Percentiles rank a stretch among this genome's conserved stretches.
Conservation (phyloP, 257 asterid genomes). For the Lycium ferocissimum region DNA sequence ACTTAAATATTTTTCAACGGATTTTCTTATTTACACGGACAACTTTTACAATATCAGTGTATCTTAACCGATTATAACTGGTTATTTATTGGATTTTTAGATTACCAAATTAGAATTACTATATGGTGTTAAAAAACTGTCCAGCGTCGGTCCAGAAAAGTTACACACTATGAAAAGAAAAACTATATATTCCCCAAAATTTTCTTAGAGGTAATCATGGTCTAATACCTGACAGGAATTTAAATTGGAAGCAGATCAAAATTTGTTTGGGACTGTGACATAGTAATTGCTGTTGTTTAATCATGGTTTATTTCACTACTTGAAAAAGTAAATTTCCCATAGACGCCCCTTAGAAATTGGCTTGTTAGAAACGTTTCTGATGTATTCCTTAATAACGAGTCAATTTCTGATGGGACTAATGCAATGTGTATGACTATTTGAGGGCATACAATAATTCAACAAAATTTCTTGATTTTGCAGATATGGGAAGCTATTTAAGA, state of each 20-base stretch:
- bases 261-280: too few species aligned
- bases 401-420: background rate
- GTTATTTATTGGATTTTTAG: background rate
- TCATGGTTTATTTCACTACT: too few species aligned
- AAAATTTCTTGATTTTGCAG: conserved; percentile 23
- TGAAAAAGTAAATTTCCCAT: too few species aligned
- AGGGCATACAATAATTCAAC: background rate
- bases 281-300: too few species aligned
- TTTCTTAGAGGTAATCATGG: background rate
- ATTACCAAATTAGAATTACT: background rate
- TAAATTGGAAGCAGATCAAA: too few species aligned
- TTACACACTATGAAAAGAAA: background rate
- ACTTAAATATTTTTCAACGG: background rate
- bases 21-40: background rate
- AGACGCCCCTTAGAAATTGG: too few species aligned
- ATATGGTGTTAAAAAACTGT: background rate
- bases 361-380: too few species aligned
- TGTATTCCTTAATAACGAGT: background rate
- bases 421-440: too few species aligned
- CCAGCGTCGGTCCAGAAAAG: background rate
- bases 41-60: too few species aligned
- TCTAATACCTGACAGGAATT: too few species aligned
- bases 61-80: too few species aligned
- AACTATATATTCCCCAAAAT: background rate
- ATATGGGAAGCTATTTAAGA: conserved; percentile 31